These are phyloP conservation scores for Botrytis porri DNA, from an alignment of 2,329 filamentous ascomycete genomes.

Conservation along the genomic window DNA sequence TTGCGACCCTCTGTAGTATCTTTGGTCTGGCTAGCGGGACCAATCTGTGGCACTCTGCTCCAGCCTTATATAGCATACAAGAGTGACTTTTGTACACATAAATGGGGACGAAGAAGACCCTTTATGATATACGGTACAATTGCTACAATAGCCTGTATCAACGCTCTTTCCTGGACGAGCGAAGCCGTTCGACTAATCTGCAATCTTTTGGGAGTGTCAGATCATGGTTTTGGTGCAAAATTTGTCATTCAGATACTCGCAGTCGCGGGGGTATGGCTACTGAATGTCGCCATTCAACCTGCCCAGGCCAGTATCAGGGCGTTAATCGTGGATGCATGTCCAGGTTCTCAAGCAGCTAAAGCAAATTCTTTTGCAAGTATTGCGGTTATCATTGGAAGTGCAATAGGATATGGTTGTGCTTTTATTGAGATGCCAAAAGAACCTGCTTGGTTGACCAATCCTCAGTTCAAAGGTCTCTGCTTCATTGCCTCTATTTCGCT, in stretches of 20 bases:
- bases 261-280: conserved; percentile 46
- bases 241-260: conserved; percentile 39
- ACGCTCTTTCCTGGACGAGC: neutral
- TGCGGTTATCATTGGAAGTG: conserved; percentile 35
- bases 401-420: conserved; percentile 31
- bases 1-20: neutral
- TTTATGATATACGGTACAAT: conserved; percentile 50
- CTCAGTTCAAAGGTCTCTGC: neutral
- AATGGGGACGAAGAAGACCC: conserved; percentile 47
- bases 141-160: conserved; percentile 45
- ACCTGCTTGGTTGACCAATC: neutral
- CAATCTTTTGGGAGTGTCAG: neutral
- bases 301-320: conserved; percentile 38
- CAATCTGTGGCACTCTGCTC: conserved; percentile 50
- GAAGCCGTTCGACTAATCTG: neutral
- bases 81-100: conserved; percentile 47
- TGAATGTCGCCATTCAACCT: conserved; percentile 38
- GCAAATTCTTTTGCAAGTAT: conserved; percentile 37
- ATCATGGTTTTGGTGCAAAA: neutral
- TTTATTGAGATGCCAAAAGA: neutral
- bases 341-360: conserved; percentile 33
- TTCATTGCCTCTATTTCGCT: neutral
- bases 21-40: conserved; percentile 50
- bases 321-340: conserved; percentile 37
- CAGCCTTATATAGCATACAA: conserved; percentile 53